Evolutionary conservation across 139 green algal species (phyloP).

Genomic region (Pseudopediastrum boryanum): DNA sequence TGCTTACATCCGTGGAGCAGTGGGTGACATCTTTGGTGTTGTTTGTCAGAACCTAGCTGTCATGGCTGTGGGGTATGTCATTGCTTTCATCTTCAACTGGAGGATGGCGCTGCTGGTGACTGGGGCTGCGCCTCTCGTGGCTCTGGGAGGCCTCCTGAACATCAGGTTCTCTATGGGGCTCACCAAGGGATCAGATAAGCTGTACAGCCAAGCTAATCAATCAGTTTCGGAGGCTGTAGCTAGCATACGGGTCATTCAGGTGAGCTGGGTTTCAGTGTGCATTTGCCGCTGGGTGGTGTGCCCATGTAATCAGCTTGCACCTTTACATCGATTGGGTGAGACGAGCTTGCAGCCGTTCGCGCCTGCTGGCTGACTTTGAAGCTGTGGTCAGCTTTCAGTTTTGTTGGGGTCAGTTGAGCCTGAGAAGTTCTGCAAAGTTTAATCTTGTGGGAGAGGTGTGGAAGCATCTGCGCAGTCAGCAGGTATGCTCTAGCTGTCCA

Average conservation of each 20-base stretch:
- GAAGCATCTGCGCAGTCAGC: too few species aligned
- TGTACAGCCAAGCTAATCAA: constrained; percentile 74
- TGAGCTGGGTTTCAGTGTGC: too few species aligned
- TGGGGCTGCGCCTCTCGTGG: constrained; percentile 23
- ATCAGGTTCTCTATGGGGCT: constrained; percentile 62
- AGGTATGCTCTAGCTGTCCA: too few species aligned
- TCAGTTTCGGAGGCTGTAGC: constrained; percentile 72
- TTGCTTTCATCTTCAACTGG: constrained; percentile 79
- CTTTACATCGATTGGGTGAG: too few species aligned
- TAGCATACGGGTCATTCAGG: constrained; percentile 72
- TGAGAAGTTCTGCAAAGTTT: too few species aligned
- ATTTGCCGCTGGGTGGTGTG: too few species aligned
- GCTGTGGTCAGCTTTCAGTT: too few species aligned
- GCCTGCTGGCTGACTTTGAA: too few species aligned
- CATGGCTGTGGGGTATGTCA: constrained; percentile 43
- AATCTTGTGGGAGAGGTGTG: too few species aligned
- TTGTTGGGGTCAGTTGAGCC: too few species aligned
- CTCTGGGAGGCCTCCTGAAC: constrained; percentile 30
- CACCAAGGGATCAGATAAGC: constrained; percentile 42
- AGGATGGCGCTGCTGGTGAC: constrained; percentile 61
- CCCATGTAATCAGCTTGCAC: too few species aligned
- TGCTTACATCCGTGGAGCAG: constrained; percentile 62
- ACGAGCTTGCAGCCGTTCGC: too few species aligned
- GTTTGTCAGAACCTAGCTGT: constrained; percentile 42
- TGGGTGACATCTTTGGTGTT: constrained; percentile 51